Base-by-base conservation (phyloP, 345 rosid species). In the Gossypium bickii region DNA sequence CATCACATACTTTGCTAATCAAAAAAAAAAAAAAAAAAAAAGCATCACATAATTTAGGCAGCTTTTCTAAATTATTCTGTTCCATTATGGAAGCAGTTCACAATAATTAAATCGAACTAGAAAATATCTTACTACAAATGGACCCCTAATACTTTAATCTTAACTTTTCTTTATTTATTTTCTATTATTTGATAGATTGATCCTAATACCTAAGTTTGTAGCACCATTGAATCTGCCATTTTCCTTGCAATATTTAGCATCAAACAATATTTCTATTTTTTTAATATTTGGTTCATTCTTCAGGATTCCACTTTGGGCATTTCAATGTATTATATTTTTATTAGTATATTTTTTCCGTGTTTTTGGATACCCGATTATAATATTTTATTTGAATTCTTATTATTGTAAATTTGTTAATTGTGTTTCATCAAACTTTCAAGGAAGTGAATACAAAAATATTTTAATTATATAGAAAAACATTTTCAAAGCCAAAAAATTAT, bases 91-190 rank as follows among this genome's bases (percentile, higher is more conserved):
- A 34, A 62, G 20, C 9, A 34, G 45, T 16, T 67, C n/a, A 67
- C 71, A 47, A 47, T 47, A 45, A 66, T 44, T 12, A 44, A 66
- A 34, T 20, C 9, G 41, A 65, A 27, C 70, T 12, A 66, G 3
- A 63, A 41, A 66, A 66, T 44, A 67, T 67, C 70, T 53, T 20
- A 67, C 45, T 6, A 53, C 70, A 45, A 67, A 67, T 29, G 71
- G 41, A 47, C 71, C 71, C 71, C 55, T 44, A 0, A 55, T 22
- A 67, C n/a, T 44, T 67, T 67, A 20, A 45, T 22, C 11, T 3
- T 12, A 13, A 5, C 2, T 34, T 34, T 34, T 34, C 41, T 34
- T 34, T 34, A 34, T 34, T 34, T 34, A 3, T 17, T 34, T 44
- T 44, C 3, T 29, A 16, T 62, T 34, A 8, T 29, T 62, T 62